Evolutionary conservation across 75 land plant species (phyloP).

Genomic region (Ceratopteris richardii): DNA sequence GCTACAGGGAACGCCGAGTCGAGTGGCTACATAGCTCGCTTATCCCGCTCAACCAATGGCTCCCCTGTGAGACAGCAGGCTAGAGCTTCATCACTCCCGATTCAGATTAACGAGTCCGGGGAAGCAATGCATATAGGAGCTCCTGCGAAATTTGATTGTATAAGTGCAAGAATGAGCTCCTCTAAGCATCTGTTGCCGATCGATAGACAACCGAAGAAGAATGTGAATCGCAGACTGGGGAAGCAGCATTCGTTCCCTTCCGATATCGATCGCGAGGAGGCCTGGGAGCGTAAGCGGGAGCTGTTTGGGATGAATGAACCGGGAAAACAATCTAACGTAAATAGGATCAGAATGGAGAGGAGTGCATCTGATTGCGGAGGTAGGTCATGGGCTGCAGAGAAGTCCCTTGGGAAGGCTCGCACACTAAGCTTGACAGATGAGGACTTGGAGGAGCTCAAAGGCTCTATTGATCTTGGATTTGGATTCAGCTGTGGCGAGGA

Average conservation of each 20-base stretch:
- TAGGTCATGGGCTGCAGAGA: background rate
- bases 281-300: slow-evolving; percentile 8
- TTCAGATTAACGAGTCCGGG: background rate
- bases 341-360: background rate
- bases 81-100: too few species aligned
- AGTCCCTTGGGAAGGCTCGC: background rate
- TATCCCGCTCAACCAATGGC: too few species aligned
- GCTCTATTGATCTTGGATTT: slow-evolving; percentile 65
- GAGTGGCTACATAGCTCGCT: too few species aligned
- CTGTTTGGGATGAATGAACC: background rate
- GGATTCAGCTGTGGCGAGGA: slow-evolving; percentile 62
- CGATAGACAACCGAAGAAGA: background rate
- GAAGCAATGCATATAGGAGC: background rate
- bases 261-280: slow-evolving; percentile 6
- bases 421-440: slow-evolving; percentile 61
- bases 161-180: background rate
- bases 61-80: too few species aligned
- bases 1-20: too few species aligned
- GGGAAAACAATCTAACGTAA: background rate
- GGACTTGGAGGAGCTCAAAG: slow-evolving; percentile 62
- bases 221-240: background rate
- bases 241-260: slow-evolving; percentile 1
- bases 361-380: slow-evolving; percentile 8
- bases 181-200: background rate
- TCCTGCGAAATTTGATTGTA: background rate